Base-by-base conservation (phyloP, 2,329 filamentous ascomycete species). In the Sporothrix luriei region DNA sequence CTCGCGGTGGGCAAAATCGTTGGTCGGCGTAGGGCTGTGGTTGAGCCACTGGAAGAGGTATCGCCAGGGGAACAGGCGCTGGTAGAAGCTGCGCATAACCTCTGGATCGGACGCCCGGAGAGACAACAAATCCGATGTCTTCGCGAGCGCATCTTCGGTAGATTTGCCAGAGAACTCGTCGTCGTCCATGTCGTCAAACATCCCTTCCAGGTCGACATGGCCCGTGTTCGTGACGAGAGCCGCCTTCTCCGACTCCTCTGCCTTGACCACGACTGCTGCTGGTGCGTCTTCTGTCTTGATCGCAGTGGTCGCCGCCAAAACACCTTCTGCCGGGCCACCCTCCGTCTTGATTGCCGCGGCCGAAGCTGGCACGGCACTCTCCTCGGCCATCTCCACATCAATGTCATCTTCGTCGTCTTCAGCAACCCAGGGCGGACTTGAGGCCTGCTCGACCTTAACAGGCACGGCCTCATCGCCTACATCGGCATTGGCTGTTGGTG, bases 31-130 rank as follows among this genome's bases (percentile, higher is more conserved):
- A 7, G 93, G 90, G 68, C 92, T 92, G 80, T 98, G 95, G 78
- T 98, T 99, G 62, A 99, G 87, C 95, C 95, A 99, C 79, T 97
- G 94, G 80, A 97, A 99, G 24, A 98, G 88, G 72, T 92, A 91
- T 71, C 94, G 89, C 84, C 97, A 99, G 4, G 95, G 95, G 76
- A 98, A 98, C 49, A 99, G 84, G 62, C 95, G 92, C 77, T 97
- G 92, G 78, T 99, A 99, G 82, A 97, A 99, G 73, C 91, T 92
- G 75, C 91, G 88, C 88, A 98, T 93, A 13, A 96, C 87, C 76
- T 94, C 92, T 1, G 92, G 89, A 74, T 97, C 51, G 88, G 75
- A 91, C 54, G 86, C 83, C 49, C 80, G 82, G 46, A 84, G 75
- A 0, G 79, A 75, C 16, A 78, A 61, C 16, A 69, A 9, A 38